These are phyloP conservation scores for Drechslera avenae DNA, from an alignment of 2,329 filamentous ascomycete genomes.

Conservation along the genomic window DNA sequence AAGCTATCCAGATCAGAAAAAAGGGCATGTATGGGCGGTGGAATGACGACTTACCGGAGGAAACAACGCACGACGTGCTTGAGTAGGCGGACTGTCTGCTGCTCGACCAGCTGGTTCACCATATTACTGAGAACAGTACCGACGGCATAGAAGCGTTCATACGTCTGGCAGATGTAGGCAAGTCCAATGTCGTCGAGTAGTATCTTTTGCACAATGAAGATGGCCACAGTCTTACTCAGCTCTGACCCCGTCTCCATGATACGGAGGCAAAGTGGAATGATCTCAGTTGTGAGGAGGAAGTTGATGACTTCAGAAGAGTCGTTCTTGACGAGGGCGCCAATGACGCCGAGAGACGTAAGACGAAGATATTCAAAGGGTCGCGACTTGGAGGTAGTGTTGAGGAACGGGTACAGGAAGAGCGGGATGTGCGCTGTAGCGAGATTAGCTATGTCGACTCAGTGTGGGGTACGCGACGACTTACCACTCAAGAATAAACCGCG, in stretches of 20 bases:
- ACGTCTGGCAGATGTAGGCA: constrained; percentile 98
- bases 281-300: constrained; percentile 96
- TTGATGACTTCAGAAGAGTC: constrained; percentile 99
- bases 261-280: constrained; percentile 93
- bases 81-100: constrained; percentile 91
- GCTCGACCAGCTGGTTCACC: constrained; percentile 96
- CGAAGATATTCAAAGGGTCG: constrained; percentile 97
- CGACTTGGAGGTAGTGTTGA: constrained; percentile 98
- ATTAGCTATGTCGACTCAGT: constrained; percentile 18
- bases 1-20: constrained; percentile 61
- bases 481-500: constrained; percentile 91
- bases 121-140: constrained; percentile 98
- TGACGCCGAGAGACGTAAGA: constrained; percentile 92
- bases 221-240: constrained; percentile 97
- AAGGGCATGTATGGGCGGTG: background rate
- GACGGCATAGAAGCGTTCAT: constrained; percentile 97
- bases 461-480: constrained; percentile 46
- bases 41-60: constrained; percentile 68
- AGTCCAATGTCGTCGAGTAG: constrained; percentile 94
- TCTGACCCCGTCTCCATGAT: constrained; percentile 99
- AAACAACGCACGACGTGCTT: constrained; percentile 99
- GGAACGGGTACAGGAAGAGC: constrained; percentile 94
- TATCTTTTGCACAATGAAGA: constrained; percentile 99
- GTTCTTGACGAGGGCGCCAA: constrained; percentile 97
- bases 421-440: constrained; percentile 80